These are phyloP conservation scores for Posidonia australis DNA, from an alignment of 106 monocot species.

Conservation along the genomic window DNA sequence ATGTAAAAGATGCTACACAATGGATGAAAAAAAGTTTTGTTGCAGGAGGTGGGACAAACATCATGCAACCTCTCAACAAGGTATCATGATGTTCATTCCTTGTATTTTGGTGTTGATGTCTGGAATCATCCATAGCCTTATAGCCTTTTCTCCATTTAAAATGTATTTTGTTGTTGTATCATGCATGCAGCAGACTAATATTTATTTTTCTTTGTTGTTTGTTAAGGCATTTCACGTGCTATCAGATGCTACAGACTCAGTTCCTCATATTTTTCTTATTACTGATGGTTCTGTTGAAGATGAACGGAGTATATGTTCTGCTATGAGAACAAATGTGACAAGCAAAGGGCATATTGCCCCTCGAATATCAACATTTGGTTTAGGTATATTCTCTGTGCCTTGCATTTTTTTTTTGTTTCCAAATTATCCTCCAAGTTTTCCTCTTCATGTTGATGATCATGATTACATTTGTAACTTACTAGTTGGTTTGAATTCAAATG, in stretches of 20 bases:
- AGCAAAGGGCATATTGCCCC: slow-evolving; percentile 35
- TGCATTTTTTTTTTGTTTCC: neutral
- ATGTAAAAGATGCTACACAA: slow-evolving; percentile 37
- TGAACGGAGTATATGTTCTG: slow-evolving; percentile 62
- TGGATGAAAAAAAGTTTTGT: slow-evolving; percentile 70
- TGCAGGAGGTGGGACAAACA: slow-evolving; percentile 64
- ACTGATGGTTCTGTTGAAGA: slow-evolving; percentile 94
- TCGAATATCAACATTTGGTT: slow-evolving; percentile 86
- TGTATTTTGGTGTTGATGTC: neutral
- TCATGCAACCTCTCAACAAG: slow-evolving; percentile 59
- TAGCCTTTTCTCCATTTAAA: neutral
- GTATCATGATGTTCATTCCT: slow-evolving; percentile 22
- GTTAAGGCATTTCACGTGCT: slow-evolving; percentile 48
- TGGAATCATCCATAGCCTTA: neutral
- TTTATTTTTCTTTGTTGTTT: slow-evolving; percentile 2
- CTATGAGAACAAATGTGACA: slow-evolving; percentile 25
- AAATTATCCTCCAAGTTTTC: too few species aligned
- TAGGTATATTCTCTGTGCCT: slow-evolving; percentile 37
- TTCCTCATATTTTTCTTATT: slow-evolving; percentile 72
- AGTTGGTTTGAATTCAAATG: too few species aligned
- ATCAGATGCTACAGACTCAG: slow-evolving; percentile 29
- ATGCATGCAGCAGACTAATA: neutral
- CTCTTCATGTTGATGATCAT: too few species aligned
- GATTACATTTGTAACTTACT: too few species aligned
- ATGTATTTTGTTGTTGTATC: too few species aligned